Base-by-base conservation (phyloP, 139 green algal species). In the Mesotaenium endlicherianum region DNA sequence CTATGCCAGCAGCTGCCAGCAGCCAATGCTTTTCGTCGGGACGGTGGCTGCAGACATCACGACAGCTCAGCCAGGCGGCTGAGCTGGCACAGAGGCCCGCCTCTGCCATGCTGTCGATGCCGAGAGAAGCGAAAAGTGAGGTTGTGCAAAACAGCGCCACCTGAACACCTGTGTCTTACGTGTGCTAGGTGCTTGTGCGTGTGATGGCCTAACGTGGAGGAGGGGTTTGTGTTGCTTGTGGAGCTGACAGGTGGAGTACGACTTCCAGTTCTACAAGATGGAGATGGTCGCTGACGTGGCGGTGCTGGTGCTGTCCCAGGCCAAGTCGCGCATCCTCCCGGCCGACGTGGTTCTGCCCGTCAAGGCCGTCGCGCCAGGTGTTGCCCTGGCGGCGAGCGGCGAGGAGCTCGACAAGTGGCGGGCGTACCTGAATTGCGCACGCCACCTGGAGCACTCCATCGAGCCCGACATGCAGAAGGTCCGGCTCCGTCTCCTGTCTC, bases 211-310 rank as follows among this genome's bases (percentile, higher is more conserved):
- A 64, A 64, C 20, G 50, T 64, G 26, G 26, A 20, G 26, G 50
- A 64, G 20, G 20, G 50, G 26, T 64, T 64, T 64, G 50, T 64
- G 50, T 64, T 64, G 26, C 26, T 64, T 34, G 50, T 64, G 20
- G 50, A 64, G 50, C 20, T 20, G 20, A 64, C 69, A 83, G 78
- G 5, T 88, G 5, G 86, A 90, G 4, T 89, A 87, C 60, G 86
- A 90, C 45, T 90, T 90, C 77, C 74, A 90, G 70, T 90, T 77
- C 58, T 86, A 90, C 86, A 82, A 60, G 43, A 77, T 87, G 81
- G 41, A 67, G 4, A 34, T 87, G 74, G 41, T 14, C 20, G 40
- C n/a, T 11, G 74, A 87, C 53, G 0, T 87, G 1, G 39, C 50
- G 0, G 47, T 85, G 44, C 71, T 87, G 0, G 49, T 84, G 14